Evolutionary conservation across 768 basidiomycete species (phyloP).

Genomic region (Suillus americanus): DNA sequence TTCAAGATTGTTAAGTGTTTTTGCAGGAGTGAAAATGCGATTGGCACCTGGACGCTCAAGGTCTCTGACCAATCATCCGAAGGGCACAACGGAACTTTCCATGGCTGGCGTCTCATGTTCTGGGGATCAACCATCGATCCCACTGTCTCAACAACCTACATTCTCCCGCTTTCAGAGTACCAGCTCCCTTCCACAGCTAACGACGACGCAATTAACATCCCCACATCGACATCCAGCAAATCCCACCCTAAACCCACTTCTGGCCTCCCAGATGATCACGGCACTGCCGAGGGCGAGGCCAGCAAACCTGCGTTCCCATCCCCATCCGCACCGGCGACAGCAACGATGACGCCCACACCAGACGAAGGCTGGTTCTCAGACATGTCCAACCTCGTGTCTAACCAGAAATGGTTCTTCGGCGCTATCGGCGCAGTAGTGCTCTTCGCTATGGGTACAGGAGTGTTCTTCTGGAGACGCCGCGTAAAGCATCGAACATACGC

Average conservation of each 20-base stretch:
- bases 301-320: conserved; percentile 67
- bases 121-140: conserved; percentile 89
- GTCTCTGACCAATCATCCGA: conserved; percentile 79
- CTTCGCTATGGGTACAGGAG: conserved; percentile 64
- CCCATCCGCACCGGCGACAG: conserved; percentile 23
- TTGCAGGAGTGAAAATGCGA: conserved; percentile 85
- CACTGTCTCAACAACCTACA: conserved; percentile 58
- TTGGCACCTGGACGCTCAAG: conserved; percentile 87
- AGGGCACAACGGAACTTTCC: conserved; percentile 62
- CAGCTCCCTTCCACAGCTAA: conserved; percentile 49
- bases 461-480: conserved; percentile 82
- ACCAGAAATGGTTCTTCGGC: conserved; percentile 88
- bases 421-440: conserved; percentile 77
- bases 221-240: conserved; percentile 51
- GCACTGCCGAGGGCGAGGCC: conserved; percentile 75
- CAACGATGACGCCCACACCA: conserved; percentile 54
- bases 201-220: conserved; percentile 36
- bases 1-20: conserved; percentile 15
- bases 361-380: conserved; percentile 87
- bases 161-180: conserved; percentile 53
- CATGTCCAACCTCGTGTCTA: conserved; percentile 69
- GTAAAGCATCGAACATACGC: conserved; percentile 51
- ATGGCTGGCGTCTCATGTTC: conserved; percentile 89
- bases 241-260: conserved; percentile 82
- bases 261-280: conserved; percentile 86